A percentile compares a stretch with the other conserved stretches of the same genome.
Evolutionary conservation across 1,139 yeast species (phyloP).

Genomic region (Scheffersomyces quercinus): DNA sequence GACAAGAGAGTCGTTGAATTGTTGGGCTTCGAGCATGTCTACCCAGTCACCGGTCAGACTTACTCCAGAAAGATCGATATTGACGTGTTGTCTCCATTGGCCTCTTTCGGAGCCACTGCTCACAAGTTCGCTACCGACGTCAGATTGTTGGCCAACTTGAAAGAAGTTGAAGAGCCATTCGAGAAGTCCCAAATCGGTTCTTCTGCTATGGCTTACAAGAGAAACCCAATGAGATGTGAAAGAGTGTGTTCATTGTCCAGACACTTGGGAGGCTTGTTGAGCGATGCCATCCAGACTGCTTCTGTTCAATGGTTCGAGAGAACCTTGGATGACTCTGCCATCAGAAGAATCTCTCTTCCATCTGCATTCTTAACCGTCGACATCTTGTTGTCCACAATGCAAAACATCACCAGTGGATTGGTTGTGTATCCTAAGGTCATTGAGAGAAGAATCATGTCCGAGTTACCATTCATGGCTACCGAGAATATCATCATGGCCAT

Average conservation of each 20-base stretch:
- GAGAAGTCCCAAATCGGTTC: constrained; percentile 98
- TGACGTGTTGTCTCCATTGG: constrained; percentile 88
- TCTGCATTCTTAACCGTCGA: constrained; percentile 97
- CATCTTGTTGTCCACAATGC: constrained; percentile 83
- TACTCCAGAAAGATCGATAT: constrained; percentile 97
- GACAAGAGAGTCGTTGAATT: constrained; percentile 92
- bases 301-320: constrained; percentile 99
- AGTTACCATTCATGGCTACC: constrained; percentile 99
- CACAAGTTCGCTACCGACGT: constrained; percentile 98
- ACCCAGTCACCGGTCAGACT: constrained; percentile 98
- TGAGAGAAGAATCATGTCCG: constrained; percentile 91
- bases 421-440: constrained; percentile 98
- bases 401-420: constrained; percentile 89
- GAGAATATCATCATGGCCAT: constrained; percentile 99
- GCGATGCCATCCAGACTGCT: constrained; percentile 94
- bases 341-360: constrained; percentile 95
- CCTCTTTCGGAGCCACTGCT: constrained; percentile 94
- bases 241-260: constrained; percentile 97
- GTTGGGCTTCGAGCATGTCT: constrained; percentile 89
- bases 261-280: constrained; percentile 88
- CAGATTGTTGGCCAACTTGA: constrained; percentile 91
- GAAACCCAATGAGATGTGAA: constrained; percentile 99
- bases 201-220: constrained; percentile 98
- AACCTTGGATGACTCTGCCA: constrained; percentile 97
- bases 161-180: constrained; percentile 97